A percentile compares a stretch with the other conserved stretches of the same genome.
Evolutionary conservation across 164 flowering plant genomes (phyloP).

Genomic region (Santalum album): DNA sequence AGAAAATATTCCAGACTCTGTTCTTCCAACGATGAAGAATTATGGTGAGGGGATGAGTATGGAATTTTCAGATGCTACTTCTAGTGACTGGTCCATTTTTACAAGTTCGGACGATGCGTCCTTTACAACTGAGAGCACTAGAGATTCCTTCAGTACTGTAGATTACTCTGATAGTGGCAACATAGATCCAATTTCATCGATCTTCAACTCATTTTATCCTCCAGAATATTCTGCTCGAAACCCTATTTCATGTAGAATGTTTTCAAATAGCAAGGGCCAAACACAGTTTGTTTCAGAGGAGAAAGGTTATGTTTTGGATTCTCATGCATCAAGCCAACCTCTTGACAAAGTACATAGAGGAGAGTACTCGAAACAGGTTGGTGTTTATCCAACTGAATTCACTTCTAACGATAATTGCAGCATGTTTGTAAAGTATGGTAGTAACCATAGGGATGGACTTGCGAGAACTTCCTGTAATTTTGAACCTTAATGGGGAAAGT

Average conservation of each 20-base stretch:
- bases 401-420: conserved; percentile 15
- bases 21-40: conserved; percentile 19
- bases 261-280: conserved; percentile 26
- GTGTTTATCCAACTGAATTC: conserved; percentile 14
- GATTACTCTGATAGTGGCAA: conserved; percentile 46
- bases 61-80: conserved; percentile 63
- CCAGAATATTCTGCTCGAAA: conserved; percentile 29
- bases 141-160: conserved; percentile 69
- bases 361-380: conserved; percentile 16
- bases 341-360: conserved; percentile 16
- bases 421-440: conserved; percentile 29
- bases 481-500: conserved; percentile 16
- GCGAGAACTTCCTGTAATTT: conserved; percentile 23
- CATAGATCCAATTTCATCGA: conserved; percentile 40
- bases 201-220: conserved; percentile 33
- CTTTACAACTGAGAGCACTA: conserved; percentile 79
- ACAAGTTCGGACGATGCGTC: conserved; percentile 88
- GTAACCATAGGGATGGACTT: conserved; percentile 19
- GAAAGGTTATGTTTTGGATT: conserved; percentile 33
- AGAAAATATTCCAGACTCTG: conserved; percentile 8
- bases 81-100: conserved; percentile 81
- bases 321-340: conserved; percentile 22
- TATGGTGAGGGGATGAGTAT: conserved; percentile 17
- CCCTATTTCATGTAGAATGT: conserved; percentile 39
- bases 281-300: conserved; percentile 37